A percentile compares a stretch with the other conserved stretches of the same genome.
These are phyloP conservation scores for Cutaneotrichosporon sp. DNA, from an alignment of 1,284 basidiomycete species.

Conservation along the genomic window DNA sequence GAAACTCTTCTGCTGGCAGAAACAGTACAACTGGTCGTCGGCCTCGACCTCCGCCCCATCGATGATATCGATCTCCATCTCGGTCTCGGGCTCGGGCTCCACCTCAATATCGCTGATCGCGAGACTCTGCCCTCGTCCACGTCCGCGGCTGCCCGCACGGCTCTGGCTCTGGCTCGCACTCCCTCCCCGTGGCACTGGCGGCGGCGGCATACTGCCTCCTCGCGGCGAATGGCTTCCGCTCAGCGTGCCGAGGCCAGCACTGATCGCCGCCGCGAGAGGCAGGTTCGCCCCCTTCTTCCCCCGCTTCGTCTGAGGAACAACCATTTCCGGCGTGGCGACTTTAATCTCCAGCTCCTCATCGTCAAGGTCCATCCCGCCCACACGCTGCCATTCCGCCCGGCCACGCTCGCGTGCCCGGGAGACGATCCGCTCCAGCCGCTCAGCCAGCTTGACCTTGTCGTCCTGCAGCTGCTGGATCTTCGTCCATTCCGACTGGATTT, in stretches of 20 bases:
- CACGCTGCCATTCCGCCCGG: slow-evolving; percentile 40
- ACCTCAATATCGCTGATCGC: neutral
- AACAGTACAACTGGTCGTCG: slow-evolving; percentile 67
- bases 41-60: slow-evolving; percentile 30
- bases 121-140: neutral
- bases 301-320: neutral
- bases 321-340: neutral
- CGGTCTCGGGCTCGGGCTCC: neutral
- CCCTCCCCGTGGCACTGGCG: slow-evolving; percentile 5
- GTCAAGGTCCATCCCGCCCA: slow-evolving; percentile 44
- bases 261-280: slow-evolving; percentile 7
- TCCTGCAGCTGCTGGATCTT: slow-evolving; percentile 43
- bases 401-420: slow-evolving; percentile 40
- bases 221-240: neutral
- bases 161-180: neutral
- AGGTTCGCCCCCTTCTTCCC: slow-evolving; percentile 1
- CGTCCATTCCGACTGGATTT: slow-evolving; percentile 45
- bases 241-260: neutral
- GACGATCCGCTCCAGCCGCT: slow-evolving; percentile 43
- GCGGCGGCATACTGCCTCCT: slow-evolving; percentile 9
- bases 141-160: neutral
- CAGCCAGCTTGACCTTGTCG: slow-evolving; percentile 46
- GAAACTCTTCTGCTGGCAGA: slow-evolving; percentile 78
- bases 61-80: slow-evolving; percentile 23
- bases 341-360: slow-evolving; percentile 8